A percentile compares a stretch with the other conserved stretches of the same genome.
phyloP scores from a whole-genome alignment of 495 filamentous ascomycete species.

The Penicillium argentinense region DNA sequence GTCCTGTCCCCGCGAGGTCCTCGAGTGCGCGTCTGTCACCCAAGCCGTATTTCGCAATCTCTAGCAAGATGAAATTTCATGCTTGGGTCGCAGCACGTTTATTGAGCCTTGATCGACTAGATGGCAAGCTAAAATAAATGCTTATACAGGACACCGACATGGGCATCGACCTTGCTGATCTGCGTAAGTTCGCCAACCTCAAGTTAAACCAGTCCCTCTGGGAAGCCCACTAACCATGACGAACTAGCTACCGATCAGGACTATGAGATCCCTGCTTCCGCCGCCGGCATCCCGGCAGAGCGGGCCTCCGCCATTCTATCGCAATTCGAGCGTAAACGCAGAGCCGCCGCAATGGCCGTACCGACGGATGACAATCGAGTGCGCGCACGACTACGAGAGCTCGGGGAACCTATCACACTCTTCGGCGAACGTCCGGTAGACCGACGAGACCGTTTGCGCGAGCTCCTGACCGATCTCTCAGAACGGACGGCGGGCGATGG shows the following conservation, averaged over 20 bases:
- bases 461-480: slow-evolving; percentile 71
- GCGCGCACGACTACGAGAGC: slow-evolving; percentile 72
- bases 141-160: slow-evolving; percentile 56
- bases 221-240: slow-evolving; percentile 1
- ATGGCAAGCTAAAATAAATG: no score
- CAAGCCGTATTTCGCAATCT: no score
- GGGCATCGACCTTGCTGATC: slow-evolving; percentile 73
- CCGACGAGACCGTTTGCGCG: slow-evolving; percentile 81
- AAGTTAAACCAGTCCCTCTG: neutral
- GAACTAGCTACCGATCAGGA: slow-evolving; percentile 77
- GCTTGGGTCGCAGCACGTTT: no score
- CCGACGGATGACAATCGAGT: slow-evolving; percentile 93
- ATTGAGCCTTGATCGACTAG: no score
- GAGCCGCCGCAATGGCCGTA: slow-evolving; percentile 87
- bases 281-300: slow-evolving; percentile 78
- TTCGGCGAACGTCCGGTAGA: slow-evolving; percentile 92
- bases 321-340: slow-evolving; percentile 86
- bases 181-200: slow-evolving; percentile 67
- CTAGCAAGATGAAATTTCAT: no score
- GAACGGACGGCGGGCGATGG: slow-evolving; percentile 61
- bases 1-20: no score
- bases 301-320: slow-evolving; percentile 84
- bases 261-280: slow-evolving; percentile 72
- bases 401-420: slow-evolving; percentile 89
- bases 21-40: neutral